These are phyloP conservation scores for Capronia coronata DNA, from an alignment of 2,329 filamentous ascomycete genomes.

Conservation along the genomic window DNA sequence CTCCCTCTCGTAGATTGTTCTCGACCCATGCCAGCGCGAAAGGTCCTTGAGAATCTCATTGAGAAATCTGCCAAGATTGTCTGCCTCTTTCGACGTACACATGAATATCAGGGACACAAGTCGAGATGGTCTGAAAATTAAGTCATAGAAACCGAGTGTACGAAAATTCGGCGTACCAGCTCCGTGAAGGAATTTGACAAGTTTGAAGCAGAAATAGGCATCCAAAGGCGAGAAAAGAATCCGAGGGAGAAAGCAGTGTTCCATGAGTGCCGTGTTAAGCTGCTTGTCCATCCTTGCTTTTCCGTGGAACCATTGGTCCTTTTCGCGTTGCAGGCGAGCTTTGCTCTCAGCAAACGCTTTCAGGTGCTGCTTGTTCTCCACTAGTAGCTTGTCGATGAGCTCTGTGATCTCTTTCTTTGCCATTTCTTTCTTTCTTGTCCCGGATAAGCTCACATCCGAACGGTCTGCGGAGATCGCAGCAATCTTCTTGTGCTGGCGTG, in stretches of 20 bases:
- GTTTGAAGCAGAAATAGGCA: constrained; percentile 78
- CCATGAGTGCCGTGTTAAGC: constrained; percentile 70
- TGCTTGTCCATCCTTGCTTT: constrained; percentile 57
- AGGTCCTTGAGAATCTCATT: constrained; percentile 75
- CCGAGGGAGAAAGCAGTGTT: constrained; percentile 88
- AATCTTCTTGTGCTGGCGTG: constrained; percentile 60
- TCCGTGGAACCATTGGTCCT: constrained; percentile 68
- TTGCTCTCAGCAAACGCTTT: constrained; percentile 61
- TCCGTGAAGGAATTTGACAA: constrained; percentile 81
- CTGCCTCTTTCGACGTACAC: constrained; percentile 82
- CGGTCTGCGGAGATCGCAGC: constrained; percentile 63
- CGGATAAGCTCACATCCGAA: constrained; percentile 62
- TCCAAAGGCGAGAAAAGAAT: constrained; percentile 77
- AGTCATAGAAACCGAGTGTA: constrained; percentile 73
- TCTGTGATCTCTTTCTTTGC: constrained; percentile 64
- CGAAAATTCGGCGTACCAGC: constrained; percentile 80
- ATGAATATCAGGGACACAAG: constrained; percentile 78
- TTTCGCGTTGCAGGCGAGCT: constrained; percentile 65
- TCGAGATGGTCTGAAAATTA: constrained; percentile 75
- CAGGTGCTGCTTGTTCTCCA: constrained; percentile 66
- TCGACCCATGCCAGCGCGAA: constrained; percentile 74
- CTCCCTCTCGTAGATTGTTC: constrained; percentile 70
- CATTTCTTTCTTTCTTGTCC: constrained; percentile 60
- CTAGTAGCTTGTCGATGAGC: constrained; percentile 61
- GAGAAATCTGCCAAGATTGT: constrained; percentile 87